Evolutionary conservation across 2,329 filamentous ascomycete genomes (phyloP).

Genomic region (Colletotrichum noveboracense): DNA sequence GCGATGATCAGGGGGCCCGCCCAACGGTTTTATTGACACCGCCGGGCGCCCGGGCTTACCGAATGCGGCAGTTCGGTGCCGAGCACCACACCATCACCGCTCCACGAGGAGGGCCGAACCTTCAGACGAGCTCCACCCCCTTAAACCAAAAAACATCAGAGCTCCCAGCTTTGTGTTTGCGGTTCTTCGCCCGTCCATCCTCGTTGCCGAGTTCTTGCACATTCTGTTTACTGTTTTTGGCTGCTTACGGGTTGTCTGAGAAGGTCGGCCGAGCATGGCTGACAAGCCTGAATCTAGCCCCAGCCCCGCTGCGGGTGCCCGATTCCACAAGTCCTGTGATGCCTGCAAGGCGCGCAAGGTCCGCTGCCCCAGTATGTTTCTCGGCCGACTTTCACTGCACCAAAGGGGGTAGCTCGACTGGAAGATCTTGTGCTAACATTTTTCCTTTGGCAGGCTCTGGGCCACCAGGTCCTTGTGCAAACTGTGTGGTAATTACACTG

Average conservation of each 20-base stretch:
- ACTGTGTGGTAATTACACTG: conserved; percentile 29
- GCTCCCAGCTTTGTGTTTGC: background rate
- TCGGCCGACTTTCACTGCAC: background rate
- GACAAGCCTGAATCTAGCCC: background rate
- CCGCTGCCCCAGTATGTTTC: conserved; percentile 38
- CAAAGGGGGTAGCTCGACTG: background rate
- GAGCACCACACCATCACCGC: background rate
- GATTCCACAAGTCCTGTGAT: conserved; percentile 38
- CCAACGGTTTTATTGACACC: background rate
- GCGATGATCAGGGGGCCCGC: background rate
- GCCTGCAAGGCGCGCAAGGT: conserved; percentile 45
- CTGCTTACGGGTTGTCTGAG: background rate
- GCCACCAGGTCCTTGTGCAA: conserved; percentile 29
- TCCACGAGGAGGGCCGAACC: background rate
- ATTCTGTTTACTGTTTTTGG: background rate
- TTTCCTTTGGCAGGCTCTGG: conserved; percentile 3
- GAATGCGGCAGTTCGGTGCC: conserved; percentile 6
- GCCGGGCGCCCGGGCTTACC: background rate
- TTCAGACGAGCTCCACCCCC: background rate
- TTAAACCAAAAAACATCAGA: background rate
- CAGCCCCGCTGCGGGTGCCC: background rate
- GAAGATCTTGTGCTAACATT: background rate
- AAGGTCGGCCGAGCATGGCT: background rate
- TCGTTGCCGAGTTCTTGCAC: background rate
- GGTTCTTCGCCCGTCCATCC: background rate